Conservation (phyloP, 2,329 filamentous ascomycete species). For the Alternaria conjuncta region DNA sequence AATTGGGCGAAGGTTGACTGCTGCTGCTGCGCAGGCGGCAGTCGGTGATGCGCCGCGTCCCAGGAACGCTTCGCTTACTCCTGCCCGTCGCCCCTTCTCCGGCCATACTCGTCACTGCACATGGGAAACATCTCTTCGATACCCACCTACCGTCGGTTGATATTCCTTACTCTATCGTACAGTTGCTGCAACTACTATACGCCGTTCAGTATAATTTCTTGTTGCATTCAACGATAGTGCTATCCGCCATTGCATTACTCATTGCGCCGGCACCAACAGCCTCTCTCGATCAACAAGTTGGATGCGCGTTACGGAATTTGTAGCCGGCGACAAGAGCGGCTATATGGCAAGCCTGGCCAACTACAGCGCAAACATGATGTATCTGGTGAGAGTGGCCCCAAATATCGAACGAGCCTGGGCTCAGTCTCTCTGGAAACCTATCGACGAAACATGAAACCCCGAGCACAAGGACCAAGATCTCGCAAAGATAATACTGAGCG, state of each 20-base stretch:
- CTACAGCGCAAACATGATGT: conserved; percentile 15
- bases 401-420: conserved; percentile 19
- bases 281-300: not conserved
- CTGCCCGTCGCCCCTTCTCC: not conserved
- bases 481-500: conserved; percentile 11
- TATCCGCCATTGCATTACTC: no score
- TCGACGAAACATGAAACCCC: conserved; percentile 24
- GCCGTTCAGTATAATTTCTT: not conserved
- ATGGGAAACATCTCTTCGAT: not conserved
- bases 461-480: not conserved
- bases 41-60: conserved; percentile 7
- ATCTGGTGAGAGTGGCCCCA: conserved; percentile 23
- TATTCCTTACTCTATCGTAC: not conserved
- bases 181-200: not conserved
- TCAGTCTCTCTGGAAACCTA: conserved; percentile 16
- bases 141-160: not conserved
- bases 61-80: conserved; percentile 8
- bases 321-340: conserved; percentile 5
- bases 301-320: not conserved
- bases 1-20: not conserved
- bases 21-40: not conserved
- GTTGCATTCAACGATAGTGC: not conserved
- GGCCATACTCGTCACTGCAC: not conserved
- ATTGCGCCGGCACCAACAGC: not conserved
- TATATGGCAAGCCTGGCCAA: conserved; percentile 10